phyloP scores from a whole-genome alignment of 2,329 filamentous ascomycete genomes.

The Metarhizium sp. region DNA sequence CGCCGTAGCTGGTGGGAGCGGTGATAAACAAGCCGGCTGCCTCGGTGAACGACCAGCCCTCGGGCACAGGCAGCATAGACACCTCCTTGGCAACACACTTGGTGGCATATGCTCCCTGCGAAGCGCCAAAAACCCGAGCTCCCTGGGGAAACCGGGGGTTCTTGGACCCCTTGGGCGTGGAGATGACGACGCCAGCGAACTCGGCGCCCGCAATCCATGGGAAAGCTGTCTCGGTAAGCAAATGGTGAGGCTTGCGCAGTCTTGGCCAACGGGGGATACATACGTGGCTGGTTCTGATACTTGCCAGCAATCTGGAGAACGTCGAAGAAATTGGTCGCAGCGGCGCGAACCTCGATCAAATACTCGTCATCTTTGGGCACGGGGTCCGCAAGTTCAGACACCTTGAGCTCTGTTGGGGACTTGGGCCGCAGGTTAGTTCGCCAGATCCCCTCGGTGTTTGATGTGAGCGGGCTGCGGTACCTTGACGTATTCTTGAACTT shows the following conservation, averaged over 20 bases:
- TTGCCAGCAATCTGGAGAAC: slow-evolving; percentile 90
- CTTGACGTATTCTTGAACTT: slow-evolving; percentile 7
- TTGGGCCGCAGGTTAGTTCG: slow-evolving; percentile 21
- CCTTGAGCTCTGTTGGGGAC: slow-evolving; percentile 70
- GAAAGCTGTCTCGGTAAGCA: slow-evolving; percentile 39
- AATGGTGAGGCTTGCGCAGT: too few species aligned
- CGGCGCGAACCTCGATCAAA: slow-evolving; percentile 75
- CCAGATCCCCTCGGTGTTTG: background rate
- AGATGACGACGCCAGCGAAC: slow-evolving; percentile 71
- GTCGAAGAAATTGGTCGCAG: slow-evolving; percentile 95
- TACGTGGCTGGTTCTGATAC: slow-evolving; percentile 82
- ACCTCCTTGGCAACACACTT: slow-evolving; percentile 59
- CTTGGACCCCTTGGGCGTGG: slow-evolving; percentile 45
- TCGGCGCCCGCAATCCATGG: slow-evolving; percentile 84
- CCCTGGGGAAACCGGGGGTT: slow-evolving; percentile 62
- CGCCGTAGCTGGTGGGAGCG: slow-evolving; percentile 81
- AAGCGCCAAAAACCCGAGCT: slow-evolving; percentile 76
- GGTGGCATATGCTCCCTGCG: slow-evolving; percentile 79
- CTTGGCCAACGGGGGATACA: slow-evolving; percentile 8
- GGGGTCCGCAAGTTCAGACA: slow-evolving; percentile 67
- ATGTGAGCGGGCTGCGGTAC: background rate
- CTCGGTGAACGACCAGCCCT: slow-evolving; percentile 74
- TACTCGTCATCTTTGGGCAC: slow-evolving; percentile 65
- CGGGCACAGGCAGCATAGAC: slow-evolving; percentile 62
- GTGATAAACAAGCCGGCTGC: slow-evolving; percentile 88